Percentiles rank a stretch among this genome's conserved stretches.
Evolutionary conservation across 768 basidiomycete species (phyloP).

Genomic region (Trametes elegans): DNA sequence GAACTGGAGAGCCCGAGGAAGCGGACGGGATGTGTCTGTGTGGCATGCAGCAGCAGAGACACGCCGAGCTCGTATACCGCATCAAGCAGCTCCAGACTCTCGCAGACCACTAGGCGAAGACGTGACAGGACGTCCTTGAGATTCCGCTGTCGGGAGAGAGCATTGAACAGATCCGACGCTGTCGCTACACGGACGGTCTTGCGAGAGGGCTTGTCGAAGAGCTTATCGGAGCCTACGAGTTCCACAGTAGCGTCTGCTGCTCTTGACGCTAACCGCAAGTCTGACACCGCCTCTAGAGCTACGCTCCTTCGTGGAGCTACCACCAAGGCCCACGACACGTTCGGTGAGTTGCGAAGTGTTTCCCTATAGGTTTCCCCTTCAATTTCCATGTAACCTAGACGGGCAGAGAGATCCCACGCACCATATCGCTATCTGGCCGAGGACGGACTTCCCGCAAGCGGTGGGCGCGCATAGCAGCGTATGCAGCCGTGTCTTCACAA

Average conservation of each 20-base stretch:
- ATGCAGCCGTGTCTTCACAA: slow-evolving; percentile 65
- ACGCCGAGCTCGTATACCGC: slow-evolving; percentile 78
- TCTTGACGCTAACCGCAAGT: slow-evolving; percentile 43
- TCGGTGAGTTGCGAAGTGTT: slow-evolving; percentile 41
- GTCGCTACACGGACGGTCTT: slow-evolving; percentile 58
- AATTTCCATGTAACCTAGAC: neutral
- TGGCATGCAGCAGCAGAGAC: slow-evolving; percentile 66
- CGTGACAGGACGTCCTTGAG: slow-evolving; percentile 30
- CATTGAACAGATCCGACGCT: slow-evolving; percentile 47
- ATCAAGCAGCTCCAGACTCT: slow-evolving; percentile 83
- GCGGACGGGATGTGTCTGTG: slow-evolving; percentile 61
- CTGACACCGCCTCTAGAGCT: slow-evolving; percentile 54
- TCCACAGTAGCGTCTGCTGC: slow-evolving; percentile 42
- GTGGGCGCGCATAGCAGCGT: slow-evolving; percentile 75
- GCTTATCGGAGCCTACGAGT: slow-evolving; percentile 25
- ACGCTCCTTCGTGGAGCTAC: slow-evolving; percentile 58
- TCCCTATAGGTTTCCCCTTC: slow-evolving; percentile 47
- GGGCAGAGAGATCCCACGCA: slow-evolving; percentile 34
- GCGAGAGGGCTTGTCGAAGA: slow-evolving; percentile 38
- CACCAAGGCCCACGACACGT: slow-evolving; percentile 57
- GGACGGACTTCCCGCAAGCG: slow-evolving; percentile 75
- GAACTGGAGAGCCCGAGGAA: slow-evolving; percentile 77
- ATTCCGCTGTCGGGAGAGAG: slow-evolving; percentile 35
- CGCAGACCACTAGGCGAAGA: slow-evolving; percentile 72
- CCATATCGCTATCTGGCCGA: slow-evolving; percentile 69